phyloP scores from a whole-genome alignment of 352 stramenopile species.

The Detonula confervacea region DNA sequence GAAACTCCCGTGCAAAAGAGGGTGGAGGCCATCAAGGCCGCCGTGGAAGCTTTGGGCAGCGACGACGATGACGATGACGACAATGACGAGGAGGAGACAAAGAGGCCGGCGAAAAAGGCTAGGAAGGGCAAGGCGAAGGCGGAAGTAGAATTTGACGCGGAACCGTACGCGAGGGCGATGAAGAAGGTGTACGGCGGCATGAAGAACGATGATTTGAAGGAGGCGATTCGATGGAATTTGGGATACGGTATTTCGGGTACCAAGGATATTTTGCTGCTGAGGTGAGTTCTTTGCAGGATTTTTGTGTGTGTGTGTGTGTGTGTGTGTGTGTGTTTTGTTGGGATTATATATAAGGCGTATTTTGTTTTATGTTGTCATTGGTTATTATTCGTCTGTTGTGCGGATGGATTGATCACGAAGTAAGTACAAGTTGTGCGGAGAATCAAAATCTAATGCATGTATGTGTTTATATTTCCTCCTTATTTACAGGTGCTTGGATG shows the following conservation, averaged over 20 bases:
- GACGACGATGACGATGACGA: no score
- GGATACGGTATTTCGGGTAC: conserved; percentile 59
- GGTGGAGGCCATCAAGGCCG: conserved; percentile 33
- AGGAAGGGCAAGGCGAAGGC: conserved; percentile 18
- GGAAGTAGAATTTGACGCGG: no score
- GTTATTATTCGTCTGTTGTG: no score
- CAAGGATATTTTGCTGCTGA: conserved; percentile 67
- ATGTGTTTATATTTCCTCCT: conserved; percentile 8
- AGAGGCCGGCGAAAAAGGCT: conserved; percentile 40
- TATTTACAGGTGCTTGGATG: conserved; percentile 69
- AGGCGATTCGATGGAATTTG: conserved; percentile 72
- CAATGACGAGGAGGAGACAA: conserved; percentile 20
- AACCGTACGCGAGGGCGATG: conserved; percentile 27
- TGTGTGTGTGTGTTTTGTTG: no score
- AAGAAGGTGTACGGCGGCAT: conserved; percentile 47
- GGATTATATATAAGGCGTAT: no score
- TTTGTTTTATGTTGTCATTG: no score
- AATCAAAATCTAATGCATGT: conserved; percentile 11
- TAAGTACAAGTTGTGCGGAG: no score
- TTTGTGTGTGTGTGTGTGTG: no score
- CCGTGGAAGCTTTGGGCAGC: conserved; percentile 39
- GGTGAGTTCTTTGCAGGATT: conserved; percentile 18
- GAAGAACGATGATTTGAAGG: conserved; percentile 62
- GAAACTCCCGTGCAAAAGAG: conserved; percentile 29
- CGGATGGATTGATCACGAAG: no score